Evolutionary conservation across 2,329 filamentous ascomycete genomes (phyloP).

Genomic region (Colletotrichum karsti): DNA sequence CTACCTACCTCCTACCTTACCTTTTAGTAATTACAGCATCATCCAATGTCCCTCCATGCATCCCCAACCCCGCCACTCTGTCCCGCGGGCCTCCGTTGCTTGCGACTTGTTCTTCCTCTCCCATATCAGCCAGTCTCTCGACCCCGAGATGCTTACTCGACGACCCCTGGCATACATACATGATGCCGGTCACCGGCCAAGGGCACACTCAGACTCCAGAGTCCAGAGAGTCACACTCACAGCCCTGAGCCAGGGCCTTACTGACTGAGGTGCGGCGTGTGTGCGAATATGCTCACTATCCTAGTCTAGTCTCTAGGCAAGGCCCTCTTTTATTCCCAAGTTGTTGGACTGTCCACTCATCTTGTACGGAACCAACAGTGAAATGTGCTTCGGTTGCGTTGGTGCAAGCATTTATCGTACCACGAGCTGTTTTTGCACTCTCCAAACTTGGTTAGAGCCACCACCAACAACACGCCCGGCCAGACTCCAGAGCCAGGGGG

Average conservation of each 20-base stretch:
- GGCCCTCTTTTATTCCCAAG: slow-evolving; percentile 26
- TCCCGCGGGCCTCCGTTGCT: no score
- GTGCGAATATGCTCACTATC: slow-evolving; percentile 4
- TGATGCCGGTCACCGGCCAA: slow-evolving; percentile 12
- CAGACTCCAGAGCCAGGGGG: background rate
- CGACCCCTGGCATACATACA: slow-evolving; percentile 15
- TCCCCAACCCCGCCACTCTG: no score
- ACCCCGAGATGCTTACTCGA: background rate
- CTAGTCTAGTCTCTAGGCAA: slow-evolving; percentile 14
- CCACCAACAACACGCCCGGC: background rate
- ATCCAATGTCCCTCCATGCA: no score
- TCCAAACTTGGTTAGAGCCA: background rate
- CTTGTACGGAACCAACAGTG: background rate
- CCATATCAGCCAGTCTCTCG: background rate
- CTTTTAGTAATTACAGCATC: background rate
- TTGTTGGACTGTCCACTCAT: slow-evolving; percentile 26
- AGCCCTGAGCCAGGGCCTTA: background rate
- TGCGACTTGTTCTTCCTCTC: background rate
- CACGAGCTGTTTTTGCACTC: background rate
- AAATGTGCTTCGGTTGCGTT: slow-evolving; percentile 20
- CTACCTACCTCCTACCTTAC: background rate
- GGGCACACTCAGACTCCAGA: no score
- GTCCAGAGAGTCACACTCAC: no score
- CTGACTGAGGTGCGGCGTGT: no score
- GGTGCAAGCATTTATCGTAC: slow-evolving; percentile 28